These are phyloP conservation scores for Volvox carteri DNA, from an alignment of 163 green algal genomes.

Conservation along the genomic window DNA sequence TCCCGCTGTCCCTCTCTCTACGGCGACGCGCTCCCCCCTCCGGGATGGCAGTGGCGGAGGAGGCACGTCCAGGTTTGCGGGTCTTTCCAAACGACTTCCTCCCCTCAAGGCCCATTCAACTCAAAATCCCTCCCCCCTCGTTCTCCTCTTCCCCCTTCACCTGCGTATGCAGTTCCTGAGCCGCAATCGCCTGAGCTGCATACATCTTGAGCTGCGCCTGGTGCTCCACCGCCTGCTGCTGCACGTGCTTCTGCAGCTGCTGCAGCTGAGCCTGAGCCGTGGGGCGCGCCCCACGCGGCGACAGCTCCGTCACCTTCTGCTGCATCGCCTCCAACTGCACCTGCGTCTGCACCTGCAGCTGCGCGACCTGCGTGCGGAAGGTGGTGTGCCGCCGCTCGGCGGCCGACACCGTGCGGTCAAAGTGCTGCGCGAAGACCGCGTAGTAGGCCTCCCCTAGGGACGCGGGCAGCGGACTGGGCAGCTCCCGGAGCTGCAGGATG, in stretches of 20 bases:
- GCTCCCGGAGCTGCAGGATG: slow-evolving; percentile 46
- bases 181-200: slow-evolving; percentile 2
- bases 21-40: too few species aligned
- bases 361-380: slow-evolving; percentile 13
- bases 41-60: too few species aligned
- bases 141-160: background rate
- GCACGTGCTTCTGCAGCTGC: slow-evolving; percentile 33
- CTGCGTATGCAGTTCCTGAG: slow-evolving; percentile 17
- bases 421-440: slow-evolving; percentile 46
- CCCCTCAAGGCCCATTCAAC: too few species aligned
- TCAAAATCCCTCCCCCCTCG: too few species aligned
- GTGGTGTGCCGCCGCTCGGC: background rate
- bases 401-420: background rate
- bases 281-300: background rate
- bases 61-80: too few species aligned
- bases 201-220: slow-evolving; percentile 32
- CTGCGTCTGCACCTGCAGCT: slow-evolving; percentile 40
- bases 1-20: too few species aligned
- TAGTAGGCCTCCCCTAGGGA: slow-evolving; percentile 38
- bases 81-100: too few species aligned
- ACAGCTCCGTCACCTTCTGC: slow-evolving; percentile 14
- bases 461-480: slow-evolving; percentile 36
- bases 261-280: slow-evolving; percentile 28
- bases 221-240: slow-evolving; percentile 3
- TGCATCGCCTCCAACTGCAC: slow-evolving; percentile 35